phyloP scores from a whole-genome alignment of 768 basidiomycete genomes.

The Tubosaeta sp. region DNA sequence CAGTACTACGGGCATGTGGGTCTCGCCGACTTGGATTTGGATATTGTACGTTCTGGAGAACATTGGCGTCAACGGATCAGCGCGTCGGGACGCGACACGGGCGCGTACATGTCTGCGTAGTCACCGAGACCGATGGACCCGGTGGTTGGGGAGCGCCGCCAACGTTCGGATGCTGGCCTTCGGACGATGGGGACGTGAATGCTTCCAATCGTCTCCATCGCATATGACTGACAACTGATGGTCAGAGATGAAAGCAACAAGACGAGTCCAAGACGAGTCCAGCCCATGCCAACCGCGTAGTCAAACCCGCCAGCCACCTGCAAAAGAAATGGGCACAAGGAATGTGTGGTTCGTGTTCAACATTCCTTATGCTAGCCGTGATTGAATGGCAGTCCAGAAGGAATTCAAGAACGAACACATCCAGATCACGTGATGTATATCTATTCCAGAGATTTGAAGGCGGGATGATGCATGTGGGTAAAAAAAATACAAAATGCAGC shows the following conservation, averaged over 20 bases:
- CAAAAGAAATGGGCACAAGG: too few species aligned
- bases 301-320: not conserved
- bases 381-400: too few species aligned
- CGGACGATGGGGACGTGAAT: conserved; percentile 24
- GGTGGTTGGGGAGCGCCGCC: conserved; percentile 15
- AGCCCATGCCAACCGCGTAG: conserved; percentile 10
- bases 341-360: not conserved
- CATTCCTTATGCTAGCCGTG: not conserved
- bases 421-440: conserved; percentile 7
- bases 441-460: not conserved
- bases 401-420: not conserved
- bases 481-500: conserved; percentile 1
- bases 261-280: conserved; percentile 3
- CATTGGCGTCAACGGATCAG: not conserved
- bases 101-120: conserved; percentile 55
- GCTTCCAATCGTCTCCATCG: conserved; percentile 9
- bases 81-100: not conserved
- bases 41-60: conserved; percentile 57
- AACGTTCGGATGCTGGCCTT: not conserved
- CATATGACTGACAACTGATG: not conserved
- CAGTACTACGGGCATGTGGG: conserved; percentile 51
- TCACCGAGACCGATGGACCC: conserved; percentile 56
- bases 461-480: conserved; percentile 9
- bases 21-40: conserved; percentile 51
- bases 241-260: conserved; percentile 6